Percentiles rank a stretch among this genome's conserved stretches.
Evolutionary conservation across 139 green algal species (phyloP).

Genomic region (Coelastrella sp.): DNA sequence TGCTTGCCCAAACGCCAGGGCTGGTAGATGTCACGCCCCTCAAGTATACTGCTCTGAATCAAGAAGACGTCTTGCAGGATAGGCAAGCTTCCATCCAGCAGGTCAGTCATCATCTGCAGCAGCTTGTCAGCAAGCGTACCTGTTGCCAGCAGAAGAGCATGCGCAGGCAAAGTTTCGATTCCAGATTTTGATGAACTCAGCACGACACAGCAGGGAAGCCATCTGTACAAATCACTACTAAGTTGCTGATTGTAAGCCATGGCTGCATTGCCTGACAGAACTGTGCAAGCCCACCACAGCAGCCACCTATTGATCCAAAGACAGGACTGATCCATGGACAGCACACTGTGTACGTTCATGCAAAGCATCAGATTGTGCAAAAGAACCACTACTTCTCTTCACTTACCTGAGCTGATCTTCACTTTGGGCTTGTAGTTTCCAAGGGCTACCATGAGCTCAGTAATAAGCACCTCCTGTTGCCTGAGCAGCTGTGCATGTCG

Average conservation of each 20-base stretch:
- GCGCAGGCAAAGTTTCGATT: not conserved
- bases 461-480: conserved; percentile 60
- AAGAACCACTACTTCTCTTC: not conserved
- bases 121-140: conserved; percentile 73
- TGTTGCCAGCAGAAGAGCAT: too few species aligned
- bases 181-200: not conserved
- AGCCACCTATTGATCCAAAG: too few species aligned
- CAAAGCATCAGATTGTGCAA: not conserved
- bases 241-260: too few species aligned
- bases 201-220: not conserved
- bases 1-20: conserved; percentile 65
- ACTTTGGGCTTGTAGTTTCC: conserved; percentile 66
- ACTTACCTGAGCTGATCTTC: conserved; percentile 58
- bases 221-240: too few species aligned
- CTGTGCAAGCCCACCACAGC: not conserved
- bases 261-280: not conserved
- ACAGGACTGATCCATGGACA: too few species aligned
- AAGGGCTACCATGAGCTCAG: conserved; percentile 66
- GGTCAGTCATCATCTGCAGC: conserved; percentile 68
- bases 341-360: too few species aligned
- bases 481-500: conserved; percentile 57
- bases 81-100: conserved; percentile 61
- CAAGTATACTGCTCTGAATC: conserved; percentile 67
- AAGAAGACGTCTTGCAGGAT: conserved; percentile 68
- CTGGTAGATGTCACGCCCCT: conserved; percentile 67